A percentile compares a stretch with the other conserved stretches of the same genome.
Evolutionary conservation across 2,329 filamentous ascomycete genomes (phyloP).

Genomic region (Pestalotiopsis sp.): DNA sequence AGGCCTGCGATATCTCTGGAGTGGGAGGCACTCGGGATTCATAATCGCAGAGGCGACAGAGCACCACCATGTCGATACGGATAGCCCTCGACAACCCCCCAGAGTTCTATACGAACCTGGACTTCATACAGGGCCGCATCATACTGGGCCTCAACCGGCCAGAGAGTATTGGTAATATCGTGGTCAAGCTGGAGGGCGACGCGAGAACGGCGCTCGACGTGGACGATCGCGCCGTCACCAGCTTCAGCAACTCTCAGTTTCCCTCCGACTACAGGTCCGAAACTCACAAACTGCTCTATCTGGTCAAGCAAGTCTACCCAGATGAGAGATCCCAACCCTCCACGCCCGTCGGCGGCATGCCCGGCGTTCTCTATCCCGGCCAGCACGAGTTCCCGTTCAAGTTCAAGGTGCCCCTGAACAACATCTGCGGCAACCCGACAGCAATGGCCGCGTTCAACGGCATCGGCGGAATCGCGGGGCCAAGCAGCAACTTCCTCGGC

Average conservation of each 20-base stretch:
- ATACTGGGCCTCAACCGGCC: constrained; percentile 61
- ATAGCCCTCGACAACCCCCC: constrained; percentile 68
- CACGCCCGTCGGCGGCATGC: constrained; percentile 37
- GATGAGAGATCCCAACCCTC: constrained; percentile 45
- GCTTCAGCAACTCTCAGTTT: constrained; percentile 14
- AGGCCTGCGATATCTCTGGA: not conserved
- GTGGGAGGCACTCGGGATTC: not conserved
- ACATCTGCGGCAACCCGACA: constrained; percentile 61
- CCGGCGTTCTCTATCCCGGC: constrained; percentile 66
- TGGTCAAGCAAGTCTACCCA: constrained; percentile 72
- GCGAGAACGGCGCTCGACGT: constrained; percentile 66
- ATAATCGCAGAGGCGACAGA: not conserved
- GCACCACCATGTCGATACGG: constrained; percentile 61
- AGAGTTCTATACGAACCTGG: constrained; percentile 79
- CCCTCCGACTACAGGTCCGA: constrained; percentile 51
- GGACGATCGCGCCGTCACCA: constrained; percentile 37
- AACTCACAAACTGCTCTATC: constrained; percentile 76
- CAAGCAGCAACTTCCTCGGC: constrained; percentile 46
- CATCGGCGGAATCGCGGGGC: constrained; percentile 50
- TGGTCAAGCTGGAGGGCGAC: constrained; percentile 85
- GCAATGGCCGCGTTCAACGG: constrained; percentile 57
- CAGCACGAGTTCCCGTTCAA: constrained; percentile 76
- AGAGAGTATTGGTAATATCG: constrained; percentile 71
- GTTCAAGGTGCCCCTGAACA: constrained; percentile 80
- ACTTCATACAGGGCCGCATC: constrained; percentile 67